These are phyloP conservation scores for Westerdykella ornata DNA, from an alignment of 2,329 filamentous ascomycete species.

Conservation along the genomic window DNA sequence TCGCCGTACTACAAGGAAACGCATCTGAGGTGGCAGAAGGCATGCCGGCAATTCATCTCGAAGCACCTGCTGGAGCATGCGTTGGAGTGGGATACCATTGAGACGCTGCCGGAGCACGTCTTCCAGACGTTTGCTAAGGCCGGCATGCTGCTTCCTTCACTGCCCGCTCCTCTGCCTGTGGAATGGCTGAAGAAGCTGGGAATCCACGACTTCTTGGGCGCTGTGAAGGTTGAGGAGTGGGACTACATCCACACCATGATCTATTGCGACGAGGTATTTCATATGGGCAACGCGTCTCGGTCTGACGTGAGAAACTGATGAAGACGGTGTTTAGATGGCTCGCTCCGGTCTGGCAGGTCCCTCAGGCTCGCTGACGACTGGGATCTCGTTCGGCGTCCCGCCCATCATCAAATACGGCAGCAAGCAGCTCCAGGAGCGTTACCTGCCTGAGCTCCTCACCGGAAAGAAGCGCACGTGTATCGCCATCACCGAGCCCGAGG, in stretches of 20 bases:
- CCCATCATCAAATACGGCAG: slow-evolving; percentile 64
- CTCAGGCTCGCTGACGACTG: slow-evolving; percentile 55
- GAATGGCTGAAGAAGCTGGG: slow-evolving; percentile 60
- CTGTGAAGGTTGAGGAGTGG: slow-evolving; percentile 64
- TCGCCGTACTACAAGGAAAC: slow-evolving; percentile 64
- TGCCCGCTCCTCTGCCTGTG: slow-evolving; percentile 63
- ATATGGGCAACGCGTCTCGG: neutral
- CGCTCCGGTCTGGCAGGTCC: slow-evolving; percentile 61
- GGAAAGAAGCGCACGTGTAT: slow-evolving; percentile 65
- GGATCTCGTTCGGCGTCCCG: slow-evolving; percentile 61
- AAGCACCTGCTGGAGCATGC: slow-evolving; percentile 57
- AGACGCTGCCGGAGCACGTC: slow-evolving; percentile 57
- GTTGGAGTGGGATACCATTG: slow-evolving; percentile 63
- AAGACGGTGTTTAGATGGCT: slow-evolving; percentile 46
- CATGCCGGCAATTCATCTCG: slow-evolving; percentile 59
- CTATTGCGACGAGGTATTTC: slow-evolving; percentile 56
- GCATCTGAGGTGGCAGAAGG: slow-evolving; percentile 61
- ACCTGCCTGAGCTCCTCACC: slow-evolving; percentile 61
- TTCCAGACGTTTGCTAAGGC: slow-evolving; percentile 58
- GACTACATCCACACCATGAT: slow-evolving; percentile 66
- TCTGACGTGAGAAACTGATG: neutral
- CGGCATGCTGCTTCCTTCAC: slow-evolving; percentile 63
- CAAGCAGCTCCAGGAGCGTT: slow-evolving; percentile 55
- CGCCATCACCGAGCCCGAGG: slow-evolving; percentile 71
- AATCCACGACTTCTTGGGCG: slow-evolving; percentile 60